Evolutionary conservation across 208 protist genomes (phyloP).

Genomic region (Crithidia sp.): DNA sequence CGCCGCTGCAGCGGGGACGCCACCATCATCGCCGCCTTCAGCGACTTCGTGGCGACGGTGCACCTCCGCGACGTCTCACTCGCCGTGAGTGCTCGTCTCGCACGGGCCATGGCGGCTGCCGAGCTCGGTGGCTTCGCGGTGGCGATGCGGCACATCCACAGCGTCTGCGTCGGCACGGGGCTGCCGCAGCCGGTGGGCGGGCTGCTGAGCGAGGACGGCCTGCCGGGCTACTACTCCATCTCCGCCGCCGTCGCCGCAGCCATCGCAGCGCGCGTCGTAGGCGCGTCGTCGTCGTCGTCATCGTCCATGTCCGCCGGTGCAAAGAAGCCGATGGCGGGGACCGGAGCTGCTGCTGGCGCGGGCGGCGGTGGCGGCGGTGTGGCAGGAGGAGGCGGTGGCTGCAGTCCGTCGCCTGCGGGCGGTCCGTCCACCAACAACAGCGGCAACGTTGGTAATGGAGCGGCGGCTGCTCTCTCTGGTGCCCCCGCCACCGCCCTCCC

Average conservation of each 20-base stretch:
- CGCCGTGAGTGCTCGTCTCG: conserved; percentile 64
- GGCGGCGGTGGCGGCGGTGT: conserved; percentile 1
- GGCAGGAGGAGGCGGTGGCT: background rate
- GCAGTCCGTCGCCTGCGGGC: background rate
- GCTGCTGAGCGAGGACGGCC: conserved; percentile 12
- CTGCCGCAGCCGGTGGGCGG: conserved; percentile 46
- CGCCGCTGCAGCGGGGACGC: conserved; percentile 57
- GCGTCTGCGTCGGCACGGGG: conserved; percentile 56
- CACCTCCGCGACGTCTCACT: conserved; percentile 48
- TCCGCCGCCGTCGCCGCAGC: conserved; percentile 12
- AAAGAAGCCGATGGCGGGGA: background rate
- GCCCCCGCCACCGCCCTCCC: conserved; percentile 14
- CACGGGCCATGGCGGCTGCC: conserved; percentile 67
- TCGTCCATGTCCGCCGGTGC: background rate
- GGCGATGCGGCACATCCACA: conserved; percentile 57
- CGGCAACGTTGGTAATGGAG: background rate
- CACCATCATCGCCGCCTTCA: conserved; percentile 54
- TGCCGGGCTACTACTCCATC: conserved; percentile 34
- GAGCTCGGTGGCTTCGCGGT: conserved; percentile 55
- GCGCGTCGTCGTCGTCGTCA: background rate
- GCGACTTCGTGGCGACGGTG: conserved; percentile 67
- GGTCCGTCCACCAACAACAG: background rate
- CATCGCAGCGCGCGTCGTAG: background rate
- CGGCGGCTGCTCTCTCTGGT: background rate
- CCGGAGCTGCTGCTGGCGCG: background rate